Conservation (phyloP, 192 early-diverging fungal species). For the Coemansia sp. region DNA sequence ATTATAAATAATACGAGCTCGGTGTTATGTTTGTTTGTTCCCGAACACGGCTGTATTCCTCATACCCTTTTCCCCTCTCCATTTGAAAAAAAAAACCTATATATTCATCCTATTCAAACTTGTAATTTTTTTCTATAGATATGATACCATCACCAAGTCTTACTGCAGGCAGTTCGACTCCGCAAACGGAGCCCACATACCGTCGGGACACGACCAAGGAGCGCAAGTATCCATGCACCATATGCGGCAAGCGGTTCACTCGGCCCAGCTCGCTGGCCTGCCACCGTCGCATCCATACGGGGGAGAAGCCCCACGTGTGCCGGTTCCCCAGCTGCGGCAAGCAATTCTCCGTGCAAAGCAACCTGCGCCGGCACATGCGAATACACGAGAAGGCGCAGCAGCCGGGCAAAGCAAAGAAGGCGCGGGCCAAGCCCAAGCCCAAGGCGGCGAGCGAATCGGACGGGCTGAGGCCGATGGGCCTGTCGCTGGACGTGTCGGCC, state of each 20-base stretch:
- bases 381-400: slow-evolving; percentile 33
- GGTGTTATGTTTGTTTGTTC: slow-evolving; percentile 1
- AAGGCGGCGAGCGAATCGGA: not conserved
- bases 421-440: not conserved
- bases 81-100: not conserved
- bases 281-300: slow-evolving; percentile 55
- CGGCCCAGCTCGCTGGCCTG: slow-evolving; percentile 45
- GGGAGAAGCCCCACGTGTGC: slow-evolving; percentile 52
- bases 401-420: not conserved
- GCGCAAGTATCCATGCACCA: slow-evolving; percentile 44
- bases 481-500: slow-evolving; percentile 1
- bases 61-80: too few species aligned
- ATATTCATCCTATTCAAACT: slow-evolving; percentile 7
- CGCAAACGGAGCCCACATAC: not conserved
- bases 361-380: slow-evolving; percentile 43
- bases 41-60: too few species aligned
- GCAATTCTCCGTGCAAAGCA: slow-evolving; percentile 52
- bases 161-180: slow-evolving; percentile 6
- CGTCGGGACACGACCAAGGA: slow-evolving; percentile 34
- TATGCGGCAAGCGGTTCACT: slow-evolving; percentile 45
- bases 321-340: slow-evolving; percentile 36
- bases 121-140: too few species aligned
- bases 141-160: slow-evolving; percentile 1
- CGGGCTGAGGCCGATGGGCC: slow-evolving; percentile 1
- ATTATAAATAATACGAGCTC: slow-evolving; percentile 20